Evolutionary conservation across 2,329 filamentous ascomycete species (phyloP), one percentile per base, ranked within the genome.

Genomic region (Penicillium sp.): DNA sequence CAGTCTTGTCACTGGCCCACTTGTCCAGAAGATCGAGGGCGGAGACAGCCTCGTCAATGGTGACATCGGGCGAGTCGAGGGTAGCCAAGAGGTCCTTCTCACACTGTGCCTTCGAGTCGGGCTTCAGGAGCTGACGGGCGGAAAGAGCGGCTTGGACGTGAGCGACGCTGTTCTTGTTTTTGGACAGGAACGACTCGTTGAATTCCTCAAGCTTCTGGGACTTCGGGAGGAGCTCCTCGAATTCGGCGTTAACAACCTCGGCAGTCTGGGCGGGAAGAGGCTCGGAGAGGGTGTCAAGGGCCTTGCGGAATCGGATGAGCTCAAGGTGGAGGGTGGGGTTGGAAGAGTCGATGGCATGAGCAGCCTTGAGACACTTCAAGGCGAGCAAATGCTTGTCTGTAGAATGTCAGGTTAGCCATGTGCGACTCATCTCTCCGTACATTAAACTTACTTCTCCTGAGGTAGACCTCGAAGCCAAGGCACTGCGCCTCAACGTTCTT

Each of bases 391-490:
- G 90, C 77, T 96, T 96, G 68, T 85, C 92, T 92, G 64, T 54
- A 30, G 2, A 22, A 35, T 10, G 36, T 16, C 73, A 67, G 72
- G 57, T 57, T 50, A 53, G 53, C 58, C 16, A 57, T 45, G 24
- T 46, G 30, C 43, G 44, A 16, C 18, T 25, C 25, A 24, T 45
- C 14, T 10, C 7, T 16, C 4, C 49, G 5, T 7, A 20, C 13
- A n/a, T 13, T 33, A 31, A 45, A 67, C 86, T 79, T 83, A 95
- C 91, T 85, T 76, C 87, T 82, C 66, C 91, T 82, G 53, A 95
- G 79, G 68, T 90, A 92, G 16, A 99, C 87, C 74, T 97, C 92
- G 63, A 96, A 97, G 5, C 91, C 94, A 46, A 87, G 83, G 58
- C 86, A 81, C 73, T 99, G 94, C 20, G 83, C 89, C 55, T 94